A percentile compares a stretch with the other conserved stretches of the same genome.
Conservation (phyloP, 164 flowering plant species). For the Cinnamomum chago region DNA sequence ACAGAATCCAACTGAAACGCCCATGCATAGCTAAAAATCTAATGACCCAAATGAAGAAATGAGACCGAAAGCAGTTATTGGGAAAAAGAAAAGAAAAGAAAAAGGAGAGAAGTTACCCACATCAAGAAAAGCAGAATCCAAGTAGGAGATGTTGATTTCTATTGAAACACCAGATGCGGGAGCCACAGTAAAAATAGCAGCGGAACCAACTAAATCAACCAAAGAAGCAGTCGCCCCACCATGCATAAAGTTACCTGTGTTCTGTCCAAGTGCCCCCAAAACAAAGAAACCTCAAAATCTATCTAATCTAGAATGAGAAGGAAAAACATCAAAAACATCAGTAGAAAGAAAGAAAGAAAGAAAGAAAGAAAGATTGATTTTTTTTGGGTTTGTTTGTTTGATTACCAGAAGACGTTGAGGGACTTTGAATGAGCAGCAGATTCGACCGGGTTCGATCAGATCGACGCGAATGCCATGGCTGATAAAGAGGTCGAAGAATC, state of each 20-base stretch:
- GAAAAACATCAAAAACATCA: neutral
- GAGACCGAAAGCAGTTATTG: neutral
- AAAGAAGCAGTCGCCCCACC: conserved; percentile 20
- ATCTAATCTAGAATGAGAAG: neutral
- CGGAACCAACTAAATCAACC: conserved; percentile 18
- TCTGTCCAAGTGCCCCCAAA: conserved; percentile 3
- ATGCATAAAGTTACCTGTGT: conserved; percentile 12
- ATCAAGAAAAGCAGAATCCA: conserved; percentile 18
- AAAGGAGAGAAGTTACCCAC: conserved; percentile 3
- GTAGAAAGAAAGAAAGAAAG: neutral
- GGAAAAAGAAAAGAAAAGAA: neutral
- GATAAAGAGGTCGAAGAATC: conserved; percentile 11
- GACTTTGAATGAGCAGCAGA: conserved; percentile 17
- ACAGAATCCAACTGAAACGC: no score
- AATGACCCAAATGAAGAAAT: neutral
- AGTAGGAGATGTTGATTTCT: conserved; percentile 17
- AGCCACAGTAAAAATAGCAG: conserved; percentile 13
- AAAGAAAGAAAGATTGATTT: neutral
- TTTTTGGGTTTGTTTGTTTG: neutral
- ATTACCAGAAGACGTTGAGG: conserved; percentile 12
- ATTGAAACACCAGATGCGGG: conserved; percentile 10
- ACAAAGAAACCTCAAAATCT: neutral
- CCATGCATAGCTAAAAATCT: no score
- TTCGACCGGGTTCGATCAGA: conserved; percentile 14
- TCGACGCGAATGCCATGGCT: conserved; percentile 11